phyloP scores from a whole-genome alignment of 805 yeast species.

The Pichia sporocuriosa region DNA sequence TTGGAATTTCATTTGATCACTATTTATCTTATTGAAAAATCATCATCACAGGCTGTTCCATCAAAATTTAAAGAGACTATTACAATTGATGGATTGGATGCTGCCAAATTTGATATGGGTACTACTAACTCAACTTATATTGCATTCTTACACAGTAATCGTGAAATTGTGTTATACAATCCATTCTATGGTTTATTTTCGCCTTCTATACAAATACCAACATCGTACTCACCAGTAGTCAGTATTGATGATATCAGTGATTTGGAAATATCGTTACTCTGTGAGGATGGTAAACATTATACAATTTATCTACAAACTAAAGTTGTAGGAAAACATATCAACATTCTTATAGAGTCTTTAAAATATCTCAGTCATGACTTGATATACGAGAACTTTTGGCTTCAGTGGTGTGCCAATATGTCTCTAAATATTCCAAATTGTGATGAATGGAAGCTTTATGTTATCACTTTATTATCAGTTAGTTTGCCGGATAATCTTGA shows the following conservation, averaged over 20 bases:
- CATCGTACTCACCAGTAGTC: conserved; percentile 18
- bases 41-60: conserved; percentile 24
- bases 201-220: conserved; percentile 23
- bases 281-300: conserved; percentile 20
- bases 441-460: conserved; percentile 57
- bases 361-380: conserved; percentile 51
- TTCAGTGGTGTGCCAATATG: conserved; percentile 55
- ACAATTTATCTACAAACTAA: conserved; percentile 33
- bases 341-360: conserved; percentile 42
- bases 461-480: conserved; percentile 43
- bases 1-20: conserved; percentile 35
- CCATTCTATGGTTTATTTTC: conserved; percentile 52
- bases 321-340: conserved; percentile 41
- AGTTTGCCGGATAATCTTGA: conserved; percentile 39
- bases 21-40: conserved; percentile 42
- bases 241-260: conserved; percentile 21
- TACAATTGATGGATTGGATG: conserved; percentile 30
- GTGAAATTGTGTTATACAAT: conserved; percentile 39
- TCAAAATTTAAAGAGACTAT: conserved; percentile 20
- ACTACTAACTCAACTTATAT: conserved; percentile 38
- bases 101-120: conserved; percentile 31
- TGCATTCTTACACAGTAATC: conserved; percentile 33
- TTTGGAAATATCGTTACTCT: conserved; percentile 21
- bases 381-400: conserved; percentile 50
- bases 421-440: conserved; percentile 31